phyloP scores from a whole-genome alignment of 2,329 filamentous ascomycete species.

The Nigrospora oryzae region DNA sequence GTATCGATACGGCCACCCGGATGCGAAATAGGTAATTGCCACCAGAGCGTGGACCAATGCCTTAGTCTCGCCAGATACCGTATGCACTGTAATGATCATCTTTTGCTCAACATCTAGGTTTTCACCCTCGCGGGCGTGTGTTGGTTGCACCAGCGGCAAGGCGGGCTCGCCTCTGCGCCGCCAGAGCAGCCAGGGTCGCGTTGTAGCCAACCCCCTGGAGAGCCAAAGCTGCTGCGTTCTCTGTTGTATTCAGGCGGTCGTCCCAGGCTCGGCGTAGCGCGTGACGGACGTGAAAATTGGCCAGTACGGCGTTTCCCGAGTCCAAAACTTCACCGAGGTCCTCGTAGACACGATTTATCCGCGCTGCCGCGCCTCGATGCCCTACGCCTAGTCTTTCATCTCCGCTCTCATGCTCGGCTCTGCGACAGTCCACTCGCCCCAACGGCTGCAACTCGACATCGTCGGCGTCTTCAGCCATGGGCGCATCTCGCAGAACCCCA shows the following conservation, averaged over 20 bases:
- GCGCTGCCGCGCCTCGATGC: conserved; percentile 8
- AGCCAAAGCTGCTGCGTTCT: conserved; percentile 39
- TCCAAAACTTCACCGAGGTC: conserved; percentile 33
- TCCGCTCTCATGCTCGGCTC: too few relatives aligned
- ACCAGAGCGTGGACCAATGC: too few relatives aligned
- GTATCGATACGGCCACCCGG: too few relatives aligned
- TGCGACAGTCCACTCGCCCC: too few relatives aligned
- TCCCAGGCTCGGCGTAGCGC: conserved; percentile 38
- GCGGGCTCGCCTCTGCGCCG: conserved; percentile 26
- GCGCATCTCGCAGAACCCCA: conserved; percentile 33
- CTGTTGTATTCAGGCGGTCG: conserved; percentile 24
- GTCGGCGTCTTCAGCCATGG: conserved; percentile 18
- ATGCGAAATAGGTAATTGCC: too few relatives aligned
- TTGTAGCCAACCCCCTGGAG: conserved; percentile 47
- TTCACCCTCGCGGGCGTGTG: too few relatives aligned
- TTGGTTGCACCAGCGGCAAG: too few relatives aligned
- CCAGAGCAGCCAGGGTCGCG: conserved; percentile 42
- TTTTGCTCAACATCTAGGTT: too few relatives aligned
- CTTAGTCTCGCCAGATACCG: too few relatives aligned
- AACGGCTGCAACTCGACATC: conserved; percentile 11
- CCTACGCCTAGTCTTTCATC: conserved; percentile 13
- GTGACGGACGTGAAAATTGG: conserved; percentile 43
- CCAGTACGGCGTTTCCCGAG: conserved; percentile 46
- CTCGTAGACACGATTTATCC: conserved; percentile 14
- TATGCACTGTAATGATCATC: too few relatives aligned